A percentile compares a stretch with the other conserved stretches of the same genome.
Conservation (phyloP, 176 grass and related monocot genomes). For the Triticum timopheevii region DNA sequence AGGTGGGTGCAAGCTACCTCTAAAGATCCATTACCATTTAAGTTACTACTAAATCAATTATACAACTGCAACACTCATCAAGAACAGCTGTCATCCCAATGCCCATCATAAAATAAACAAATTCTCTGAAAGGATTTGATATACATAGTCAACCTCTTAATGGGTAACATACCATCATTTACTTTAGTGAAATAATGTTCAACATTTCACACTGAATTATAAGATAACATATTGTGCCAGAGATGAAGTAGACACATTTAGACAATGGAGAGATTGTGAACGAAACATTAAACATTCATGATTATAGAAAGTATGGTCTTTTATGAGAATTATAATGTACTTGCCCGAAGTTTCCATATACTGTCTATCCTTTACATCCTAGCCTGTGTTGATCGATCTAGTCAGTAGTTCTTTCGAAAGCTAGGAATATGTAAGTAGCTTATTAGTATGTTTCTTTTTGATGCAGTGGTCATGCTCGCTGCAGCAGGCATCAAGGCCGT, state of each 20-base stretch:
- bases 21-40: no score
- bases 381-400: neutral
- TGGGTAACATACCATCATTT: neutral
- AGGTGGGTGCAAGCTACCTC: neutral
- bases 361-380: constrained; percentile 41
- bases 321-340: constrained; percentile 45
- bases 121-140: neutral
- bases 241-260: neutral
- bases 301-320: neutral
- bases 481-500: no score
- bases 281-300: neutral
- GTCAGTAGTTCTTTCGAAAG: no score
- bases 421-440: no score
- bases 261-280: neutral
- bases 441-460: no score
- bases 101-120: neutral
- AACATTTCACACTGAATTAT: neutral
- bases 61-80: neutral
- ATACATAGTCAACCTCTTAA: neutral
- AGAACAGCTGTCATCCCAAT: neutral
- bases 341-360: constrained; percentile 34
- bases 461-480: no score
- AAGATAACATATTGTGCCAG: neutral
- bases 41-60: neutral
- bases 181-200: neutral